Evolutionary conservation across 208 protist species (phyloP).

Genomic region (Trypanosoma vivax): DNA sequence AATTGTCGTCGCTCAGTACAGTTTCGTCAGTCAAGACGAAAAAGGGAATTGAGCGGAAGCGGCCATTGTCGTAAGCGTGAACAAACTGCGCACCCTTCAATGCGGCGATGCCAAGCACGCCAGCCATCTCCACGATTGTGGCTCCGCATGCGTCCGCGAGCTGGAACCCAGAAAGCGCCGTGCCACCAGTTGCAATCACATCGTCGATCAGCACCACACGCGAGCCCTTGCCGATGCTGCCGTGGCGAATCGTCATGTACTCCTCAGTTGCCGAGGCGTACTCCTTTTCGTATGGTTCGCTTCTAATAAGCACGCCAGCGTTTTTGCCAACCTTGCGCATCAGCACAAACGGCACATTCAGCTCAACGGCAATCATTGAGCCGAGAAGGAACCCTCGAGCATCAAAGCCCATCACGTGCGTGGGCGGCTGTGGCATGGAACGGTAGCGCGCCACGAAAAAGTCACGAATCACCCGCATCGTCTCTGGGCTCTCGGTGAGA

Average conservation of each 20-base stretch:
- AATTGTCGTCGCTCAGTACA: conserved; percentile 61
- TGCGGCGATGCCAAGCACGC: conserved; percentile 49
- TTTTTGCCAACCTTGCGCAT: conserved; percentile 86
- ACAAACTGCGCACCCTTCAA: conserved; percentile 67
- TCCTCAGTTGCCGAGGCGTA: conserved; percentile 80
- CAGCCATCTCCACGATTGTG: conserved; percentile 61
- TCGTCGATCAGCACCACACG: conserved; percentile 90
- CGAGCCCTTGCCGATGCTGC: conserved; percentile 55
- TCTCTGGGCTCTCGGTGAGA: conserved; percentile 71
- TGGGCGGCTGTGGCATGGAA: conserved; percentile 44
- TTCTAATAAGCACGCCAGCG: conserved; percentile 81
- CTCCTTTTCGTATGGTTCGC: conserved; percentile 85
- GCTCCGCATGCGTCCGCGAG: conserved; percentile 74
- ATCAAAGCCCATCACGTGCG: conserved; percentile 86
- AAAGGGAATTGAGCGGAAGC: conserved; percentile 68
- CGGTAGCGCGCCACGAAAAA: conserved; percentile 79
- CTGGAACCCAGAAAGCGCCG: conserved; percentile 83
- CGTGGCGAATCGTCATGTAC: conserved; percentile 78
- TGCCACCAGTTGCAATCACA: conserved; percentile 88
- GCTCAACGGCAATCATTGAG: conserved; percentile 79
- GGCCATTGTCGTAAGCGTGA: conserved; percentile 45
- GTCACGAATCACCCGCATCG: conserved; percentile 77
- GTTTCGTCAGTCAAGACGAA: conserved; percentile 56
- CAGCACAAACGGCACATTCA: conserved; percentile 87
- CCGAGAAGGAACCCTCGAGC: conserved; percentile 88